Evolutionary conservation across 345 rosid genomes (phyloP).

Genomic region (Punica granatum): DNA sequence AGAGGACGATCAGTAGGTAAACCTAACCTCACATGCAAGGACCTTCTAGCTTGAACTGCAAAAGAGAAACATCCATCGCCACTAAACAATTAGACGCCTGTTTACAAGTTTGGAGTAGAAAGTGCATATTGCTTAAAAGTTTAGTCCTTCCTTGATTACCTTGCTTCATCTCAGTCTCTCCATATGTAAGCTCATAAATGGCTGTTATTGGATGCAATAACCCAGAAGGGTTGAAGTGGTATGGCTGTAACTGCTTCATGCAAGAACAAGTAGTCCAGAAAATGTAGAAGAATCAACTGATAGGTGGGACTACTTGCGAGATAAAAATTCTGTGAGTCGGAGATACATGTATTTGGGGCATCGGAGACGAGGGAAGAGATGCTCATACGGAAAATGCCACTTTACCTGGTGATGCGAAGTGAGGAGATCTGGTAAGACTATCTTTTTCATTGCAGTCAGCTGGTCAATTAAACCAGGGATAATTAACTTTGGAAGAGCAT

Average conservation of each 20-base stretch:
- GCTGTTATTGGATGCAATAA: constrained; percentile 68
- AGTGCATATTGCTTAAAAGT: background rate
- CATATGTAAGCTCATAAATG: constrained; percentile 80
- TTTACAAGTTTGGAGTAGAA: background rate
- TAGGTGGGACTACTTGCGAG: background rate
- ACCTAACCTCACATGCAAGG: constrained; percentile 69
- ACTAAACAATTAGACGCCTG: background rate
- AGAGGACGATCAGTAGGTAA: constrained; percentile 85
- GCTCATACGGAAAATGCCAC: constrained; percentile 1
- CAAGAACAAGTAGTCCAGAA: background rate
- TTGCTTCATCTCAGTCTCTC: constrained; percentile 90
- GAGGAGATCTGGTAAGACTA: constrained; percentile 44
- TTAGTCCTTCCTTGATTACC: constrained; percentile 26
- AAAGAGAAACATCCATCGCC: constrained; percentile 1
- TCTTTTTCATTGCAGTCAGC: constrained; percentile 54
- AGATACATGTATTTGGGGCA: background rate
- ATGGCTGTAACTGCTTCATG: constrained; percentile 47
- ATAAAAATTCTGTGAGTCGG: background rate
- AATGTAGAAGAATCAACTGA: background rate
- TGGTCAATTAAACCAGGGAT: constrained; percentile 78
- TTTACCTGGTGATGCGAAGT: constrained; percentile 54
- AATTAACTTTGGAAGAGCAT: constrained; percentile 56
- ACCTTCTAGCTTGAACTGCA: constrained; percentile 73
- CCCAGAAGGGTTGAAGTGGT: constrained; percentile 71
- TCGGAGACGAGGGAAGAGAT: background rate